phyloP scores from a whole-genome alignment of 2,329 filamentous ascomycete genomes.

The Myriosclerotinia curreyana region DNA sequence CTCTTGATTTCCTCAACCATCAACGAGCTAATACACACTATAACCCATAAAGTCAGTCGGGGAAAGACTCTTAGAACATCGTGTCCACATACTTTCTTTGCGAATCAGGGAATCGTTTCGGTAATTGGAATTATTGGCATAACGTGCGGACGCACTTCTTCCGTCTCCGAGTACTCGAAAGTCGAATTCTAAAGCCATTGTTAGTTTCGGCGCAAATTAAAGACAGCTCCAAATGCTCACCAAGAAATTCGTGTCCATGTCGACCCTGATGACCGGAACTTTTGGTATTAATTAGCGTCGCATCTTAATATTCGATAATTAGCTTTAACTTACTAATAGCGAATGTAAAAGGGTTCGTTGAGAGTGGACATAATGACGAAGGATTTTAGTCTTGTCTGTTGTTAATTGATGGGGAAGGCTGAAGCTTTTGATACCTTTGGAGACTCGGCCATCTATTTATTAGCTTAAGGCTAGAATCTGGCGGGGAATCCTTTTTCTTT shows the following conservation, averaged over 20 bases:
- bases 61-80: not conserved
- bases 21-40: slow-evolving; percentile 93
- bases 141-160: slow-evolving; percentile 87
- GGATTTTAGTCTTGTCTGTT: slow-evolving; percentile 9
- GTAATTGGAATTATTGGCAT: slow-evolving; percentile 99
- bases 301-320: not conserved
- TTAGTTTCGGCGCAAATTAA: slow-evolving; percentile 23
- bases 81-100: slow-evolving; percentile 81
- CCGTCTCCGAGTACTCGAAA: slow-evolving; percentile 91
- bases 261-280: slow-evolving; percentile 97
- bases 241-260: slow-evolving; percentile 97
- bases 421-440: slow-evolving; percentile 26
- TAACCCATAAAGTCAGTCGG: slow-evolving; percentile 21
- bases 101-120: slow-evolving; percentile 97
- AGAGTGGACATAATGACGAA: slow-evolving; percentile 39
- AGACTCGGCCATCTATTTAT: not conserved
- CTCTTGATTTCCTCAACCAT: slow-evolving; percentile 93
- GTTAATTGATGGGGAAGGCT: slow-evolving; percentile 26
- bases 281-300: slow-evolving; percentile 31
- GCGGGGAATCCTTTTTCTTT: slow-evolving; percentile 1
- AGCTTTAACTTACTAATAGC: slow-evolving; percentile 77
- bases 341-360: slow-evolving; percentile 83
- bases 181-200: slow-evolving; percentile 73
- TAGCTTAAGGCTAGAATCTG: slow-evolving; percentile 18
- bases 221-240: slow-evolving; percentile 47